These are phyloP conservation scores for Pythium plurisporium DNA, from an alignment of 352 stramenopile genomes.

Conservation along the genomic window DNA sequence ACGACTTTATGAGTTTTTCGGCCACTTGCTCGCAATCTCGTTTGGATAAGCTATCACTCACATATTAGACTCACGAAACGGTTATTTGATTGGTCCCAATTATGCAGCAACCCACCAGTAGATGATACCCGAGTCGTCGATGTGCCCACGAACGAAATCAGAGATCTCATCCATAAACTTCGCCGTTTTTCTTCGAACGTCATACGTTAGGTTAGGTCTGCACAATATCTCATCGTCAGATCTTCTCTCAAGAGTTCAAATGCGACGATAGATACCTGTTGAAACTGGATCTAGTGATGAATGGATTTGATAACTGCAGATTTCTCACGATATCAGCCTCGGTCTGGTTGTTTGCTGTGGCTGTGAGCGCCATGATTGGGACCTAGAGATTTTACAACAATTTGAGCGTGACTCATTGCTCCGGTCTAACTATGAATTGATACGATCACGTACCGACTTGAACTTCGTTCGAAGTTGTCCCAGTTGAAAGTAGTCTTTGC, in stretches of 20 bases:
- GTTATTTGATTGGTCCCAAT: neutral
- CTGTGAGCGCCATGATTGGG: constrained; percentile 85
- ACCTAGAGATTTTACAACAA: constrained; percentile 35
- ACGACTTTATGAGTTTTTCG: constrained; percentile 71
- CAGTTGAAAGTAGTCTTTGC: constrained; percentile 97
- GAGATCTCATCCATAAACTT: constrained; percentile 83
- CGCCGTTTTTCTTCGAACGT: constrained; percentile 71
- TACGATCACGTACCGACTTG: constrained; percentile 71
- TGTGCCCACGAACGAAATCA: constrained; percentile 70
- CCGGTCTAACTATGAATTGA: neutral
- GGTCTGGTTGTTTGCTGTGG: constrained; percentile 81
- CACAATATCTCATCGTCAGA: neutral
- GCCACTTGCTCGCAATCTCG: constrained; percentile 84
- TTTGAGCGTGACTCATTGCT: neutral
- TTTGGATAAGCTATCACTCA: constrained; percentile 82
- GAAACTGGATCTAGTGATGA: constrained; percentile 81
- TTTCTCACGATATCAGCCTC: constrained; percentile 82
- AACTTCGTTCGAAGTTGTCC: constrained; percentile 90
- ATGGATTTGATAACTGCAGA: constrained; percentile 63
- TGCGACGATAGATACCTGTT: constrained; percentile 38
- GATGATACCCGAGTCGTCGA: constrained; percentile 87
- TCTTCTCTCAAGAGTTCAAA: neutral
- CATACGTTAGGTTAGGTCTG: constrained; percentile 82
- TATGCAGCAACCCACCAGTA: constrained; percentile 53
- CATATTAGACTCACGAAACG: too few species aligned